phyloP scores from a whole-genome alignment of 179 eudicot species.

The Beta corolliflora region DNA sequence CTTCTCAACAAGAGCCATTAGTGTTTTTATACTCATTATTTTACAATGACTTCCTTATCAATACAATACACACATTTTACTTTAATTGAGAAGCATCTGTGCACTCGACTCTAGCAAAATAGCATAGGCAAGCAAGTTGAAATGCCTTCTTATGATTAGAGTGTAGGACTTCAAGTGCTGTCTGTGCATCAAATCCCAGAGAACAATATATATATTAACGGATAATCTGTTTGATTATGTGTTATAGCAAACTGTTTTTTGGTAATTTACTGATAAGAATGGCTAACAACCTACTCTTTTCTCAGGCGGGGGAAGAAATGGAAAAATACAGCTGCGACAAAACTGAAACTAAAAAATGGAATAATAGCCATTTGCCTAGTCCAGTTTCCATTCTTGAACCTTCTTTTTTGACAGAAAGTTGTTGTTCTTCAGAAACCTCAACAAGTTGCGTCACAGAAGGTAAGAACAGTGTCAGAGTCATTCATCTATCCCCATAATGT shows the following conservation, averaged over 20 bases:
- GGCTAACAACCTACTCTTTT: not conserved
- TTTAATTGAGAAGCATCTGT: not conserved
- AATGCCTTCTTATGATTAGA: too few species aligned
- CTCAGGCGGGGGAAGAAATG: constrained; percentile 45
- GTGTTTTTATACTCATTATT: too few species aligned
- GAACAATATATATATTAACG: not conserved
- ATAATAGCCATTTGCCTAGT: constrained; percentile 54
- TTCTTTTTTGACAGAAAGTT: constrained; percentile 61
- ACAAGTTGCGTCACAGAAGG: constrained; percentile 61
- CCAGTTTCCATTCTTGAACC: constrained; percentile 81
- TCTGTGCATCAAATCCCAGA: not conserved
- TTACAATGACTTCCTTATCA: too few species aligned
- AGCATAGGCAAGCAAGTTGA: too few species aligned
- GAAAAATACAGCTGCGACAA: constrained; percentile 43
- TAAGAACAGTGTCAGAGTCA: constrained; percentile 27
- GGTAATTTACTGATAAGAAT: not conserved
- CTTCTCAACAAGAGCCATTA: too few species aligned
- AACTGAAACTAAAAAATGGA: constrained; percentile 43
- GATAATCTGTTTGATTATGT: not conserved
- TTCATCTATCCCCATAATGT: not conserved
- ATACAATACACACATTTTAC: too few species aligned
- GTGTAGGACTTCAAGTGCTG: not conserved
- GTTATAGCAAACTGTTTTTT: not conserved
- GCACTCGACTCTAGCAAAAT: too few species aligned
- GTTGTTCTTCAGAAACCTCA: constrained; percentile 67